Base-by-base conservation (phyloP, 2,329 filamentous ascomycete genomes). In the Elsinoe batatas region DNA sequence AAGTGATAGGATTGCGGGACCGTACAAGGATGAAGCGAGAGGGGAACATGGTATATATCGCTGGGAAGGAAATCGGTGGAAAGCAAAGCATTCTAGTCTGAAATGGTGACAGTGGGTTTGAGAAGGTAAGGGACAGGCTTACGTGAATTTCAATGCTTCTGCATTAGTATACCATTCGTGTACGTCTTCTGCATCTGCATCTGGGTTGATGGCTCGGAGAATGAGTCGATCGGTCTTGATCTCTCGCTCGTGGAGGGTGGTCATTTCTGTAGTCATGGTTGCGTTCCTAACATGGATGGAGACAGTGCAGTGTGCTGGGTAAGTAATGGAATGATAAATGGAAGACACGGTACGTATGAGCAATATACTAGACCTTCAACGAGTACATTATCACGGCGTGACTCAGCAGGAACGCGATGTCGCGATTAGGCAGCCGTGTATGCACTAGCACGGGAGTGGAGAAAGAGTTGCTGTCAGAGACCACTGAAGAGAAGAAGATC, bases 161-260 rank as follows among this genome's bases (percentile, higher is more conserved):
- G 33, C 8, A 7, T 37, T 5, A 10, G 11, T n/a, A 22, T 47
- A 55, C 53, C 53, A 55, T 20, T 55, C 53, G 15, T 32, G 38
- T 7, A 55, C 32, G 26, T 55, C 53, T 42, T 44, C 53, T 17
- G 22, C 32, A 26, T 55, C 53, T 12, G 12, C 38, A 13, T 55
- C 40, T 17, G 53, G 42, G 18, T 55, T 42, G 12, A 55, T 55
- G 6, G 38, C 26, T 37, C 53, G 53, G 13, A 55, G 38, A 6
- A 46, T n/a, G 13, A 55, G 15, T 3, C 53, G 53, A 18, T 49
- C 44, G 26, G 44, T 49, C 44, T 49, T 3, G 44, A 49, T 18
- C 10, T 20, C 7, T 15, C 32, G 44, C 32, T 35, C 15, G 15
- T 17, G 47, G 10, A 20, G 40, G 5, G 17, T 12, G 26, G 18